Evolutionary conservation across 2,329 filamentous ascomycete species (phyloP).

Genomic region (Fonsecaea erecta): DNA sequence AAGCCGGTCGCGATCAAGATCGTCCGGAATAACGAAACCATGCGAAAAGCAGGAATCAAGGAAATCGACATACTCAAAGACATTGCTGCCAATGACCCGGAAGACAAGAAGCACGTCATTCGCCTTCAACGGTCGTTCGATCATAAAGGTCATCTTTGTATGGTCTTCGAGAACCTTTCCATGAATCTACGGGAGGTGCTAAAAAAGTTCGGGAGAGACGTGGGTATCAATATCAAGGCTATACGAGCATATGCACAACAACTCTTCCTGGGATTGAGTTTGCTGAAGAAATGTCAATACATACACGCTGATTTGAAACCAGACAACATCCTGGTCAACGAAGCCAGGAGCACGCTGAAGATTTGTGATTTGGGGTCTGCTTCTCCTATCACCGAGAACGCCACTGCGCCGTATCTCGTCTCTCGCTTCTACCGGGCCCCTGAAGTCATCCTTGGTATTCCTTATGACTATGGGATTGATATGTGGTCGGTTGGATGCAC

Average conservation of each 20-base stretch:
- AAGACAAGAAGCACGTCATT: slow-evolving; percentile 90
- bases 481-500: slow-evolving; percentile 99
- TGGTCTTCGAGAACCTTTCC: slow-evolving; percentile 93
- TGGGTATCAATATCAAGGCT: slow-evolving; percentile 86
- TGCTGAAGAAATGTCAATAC: slow-evolving; percentile 90
- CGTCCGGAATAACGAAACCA: slow-evolving; percentile 92
- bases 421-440: slow-evolving; percentile 97
- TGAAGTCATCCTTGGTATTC: slow-evolving; percentile 96
- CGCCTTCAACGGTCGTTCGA: slow-evolving; percentile 86
- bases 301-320: slow-evolving; percentile 96
- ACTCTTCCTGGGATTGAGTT: slow-evolving; percentile 85
- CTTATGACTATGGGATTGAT: slow-evolving; percentile 91
- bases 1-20: slow-evolving; percentile 94
- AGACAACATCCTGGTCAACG: slow-evolving; percentile 94
- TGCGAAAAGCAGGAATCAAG: slow-evolving; percentile 87
- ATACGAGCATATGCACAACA: slow-evolving; percentile 90
- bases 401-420: slow-evolving; percentile 92
- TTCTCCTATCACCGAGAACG: slow-evolving; percentile 85
- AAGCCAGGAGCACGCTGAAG: slow-evolving; percentile 81
- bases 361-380: slow-evolving; percentile 98
- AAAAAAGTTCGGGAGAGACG: slow-evolving; percentile 93
- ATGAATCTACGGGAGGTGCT: slow-evolving; percentile 92
- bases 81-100: slow-evolving; percentile 80
- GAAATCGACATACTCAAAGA: slow-evolving; percentile 93
- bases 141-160: slow-evolving; percentile 92